phyloP scores from a whole-genome alignment of 192 early-diverging fungal species.

The Dispira simplex region DNA sequence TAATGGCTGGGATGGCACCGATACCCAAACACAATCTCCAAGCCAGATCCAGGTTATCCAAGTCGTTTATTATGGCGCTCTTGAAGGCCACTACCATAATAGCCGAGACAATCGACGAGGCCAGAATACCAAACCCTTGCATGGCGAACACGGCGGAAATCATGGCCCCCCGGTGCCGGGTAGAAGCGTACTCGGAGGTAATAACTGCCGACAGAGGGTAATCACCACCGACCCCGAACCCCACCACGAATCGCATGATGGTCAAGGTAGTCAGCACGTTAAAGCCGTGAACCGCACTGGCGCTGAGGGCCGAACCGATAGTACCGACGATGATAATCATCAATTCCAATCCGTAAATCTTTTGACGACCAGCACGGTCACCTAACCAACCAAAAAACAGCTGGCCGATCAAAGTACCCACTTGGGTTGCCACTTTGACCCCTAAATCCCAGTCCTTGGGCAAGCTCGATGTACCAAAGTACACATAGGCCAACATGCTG shows the following conservation, averaged over 20 bases:
- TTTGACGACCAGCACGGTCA: conserved; percentile 79
- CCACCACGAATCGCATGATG: conserved; percentile 85
- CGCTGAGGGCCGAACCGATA: conserved; percentile 60
- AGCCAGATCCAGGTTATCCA: conserved; percentile 62
- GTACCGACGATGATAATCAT: conserved; percentile 84
- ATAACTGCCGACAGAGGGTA: conserved; percentile 92
- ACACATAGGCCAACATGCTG: conserved; percentile 70
- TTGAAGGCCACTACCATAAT: conserved; percentile 57
- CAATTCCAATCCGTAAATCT: conserved; percentile 76
- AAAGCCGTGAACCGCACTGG: conserved; percentile 46
- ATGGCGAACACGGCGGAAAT: conserved; percentile 84
- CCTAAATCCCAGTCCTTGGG: conserved; percentile 59
- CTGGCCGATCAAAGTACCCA: conserved; percentile 89
- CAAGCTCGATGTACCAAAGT: conserved; percentile 37
- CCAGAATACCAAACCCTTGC: conserved; percentile 82
- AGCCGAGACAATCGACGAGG: conserved; percentile 64
- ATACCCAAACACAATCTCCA: conserved; percentile 84
- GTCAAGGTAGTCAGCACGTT: conserved; percentile 53
- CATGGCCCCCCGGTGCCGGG: conserved; percentile 72
- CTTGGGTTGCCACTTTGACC: conserved; percentile 75
- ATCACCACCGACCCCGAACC: conserved; percentile 88
- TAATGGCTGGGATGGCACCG: conserved; percentile 66
- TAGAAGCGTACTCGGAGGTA: conserved; percentile 78
- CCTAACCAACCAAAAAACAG: conserved; percentile 76
- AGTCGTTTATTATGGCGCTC: conserved; percentile 40